Base-by-base conservation (phyloP, 2,329 filamentous ascomycete species). In the Penicillium sp. region DNA sequence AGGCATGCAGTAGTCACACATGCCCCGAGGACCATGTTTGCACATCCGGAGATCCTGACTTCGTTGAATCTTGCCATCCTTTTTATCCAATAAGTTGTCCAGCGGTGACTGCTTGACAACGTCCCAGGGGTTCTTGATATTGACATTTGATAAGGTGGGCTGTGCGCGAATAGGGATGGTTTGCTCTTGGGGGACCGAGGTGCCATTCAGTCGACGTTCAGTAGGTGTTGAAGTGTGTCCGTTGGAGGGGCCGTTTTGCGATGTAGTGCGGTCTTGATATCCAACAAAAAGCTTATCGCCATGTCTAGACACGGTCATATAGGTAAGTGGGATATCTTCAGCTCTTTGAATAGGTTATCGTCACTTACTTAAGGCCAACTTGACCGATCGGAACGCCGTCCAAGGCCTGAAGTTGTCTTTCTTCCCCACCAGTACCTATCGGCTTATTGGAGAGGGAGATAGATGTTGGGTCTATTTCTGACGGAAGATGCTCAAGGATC, bases 1-100 rank as follows among this genome's bases (percentile, higher is more conserved):
- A 0, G 96, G 96, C 86, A 96, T 96, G 79, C 95, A 99, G 77
- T 97, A 96, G 77, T 99, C 95, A 76, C 95, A 99, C 95, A 99
- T 99, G 73, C 95, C 95, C 77, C 96, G 98, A 51, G 90, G 88
- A 1, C 93, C 93, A 73, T 99, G 95, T 60, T 91, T 88, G 79
- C 95, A 99, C 92, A 99, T 95, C 72, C 90, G 90, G 57, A 78
- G 73, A 72, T 96, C 91, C 57, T 83, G 83, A 60, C 84, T 84
- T 60, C 93, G 83, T 21, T 86, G 79, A 51, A 97, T 96, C 79
- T 96, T 99, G 64, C 95, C 95, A 80, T 95, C 89, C 64, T 88
- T 84, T 76, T 86, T 91, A 75, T 99, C 95, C 70, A 99, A 79
- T 55, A 84, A 81, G 71, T 99, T 88, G 71, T 99, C 96, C 10